Evolutionary conservation across 495 filamentous ascomycete genomes (phyloP), one percentile per base, ranked within the genome.

Genomic region (Aspergillus funiculosus): DNA sequence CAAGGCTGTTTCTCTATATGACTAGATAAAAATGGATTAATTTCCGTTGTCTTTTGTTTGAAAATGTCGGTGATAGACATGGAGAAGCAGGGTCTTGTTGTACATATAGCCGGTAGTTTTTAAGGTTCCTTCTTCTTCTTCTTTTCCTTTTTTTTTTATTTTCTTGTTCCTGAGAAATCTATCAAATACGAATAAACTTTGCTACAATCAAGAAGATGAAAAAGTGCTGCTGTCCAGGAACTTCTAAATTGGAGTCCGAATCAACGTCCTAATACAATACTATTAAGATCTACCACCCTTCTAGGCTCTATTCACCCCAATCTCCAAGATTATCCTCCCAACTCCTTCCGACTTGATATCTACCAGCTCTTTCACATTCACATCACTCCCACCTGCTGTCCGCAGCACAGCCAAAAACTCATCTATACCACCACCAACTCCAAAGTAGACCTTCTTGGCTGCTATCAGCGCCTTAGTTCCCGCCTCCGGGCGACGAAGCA

Each of bases 371-470:
- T 81, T 71, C 25, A 90, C 66, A 26, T 77, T 72, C 32, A 79
- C 64, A 18, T 79, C 78, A 25, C 68, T 62, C 6, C 69, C 78
- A 15, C 78, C 79, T 20, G 74, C 67, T 15, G 61, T 71, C 42
- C 69, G 62, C 45, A 87, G 68, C 49, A 76, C 75, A 22, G 74
- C 64, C 39, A 89, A 73, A 59, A 98, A 95, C 56, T 91, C 89
- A 61, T 91, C 84, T 30, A 98, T 79, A 14, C 89, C 88, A 14
- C 92, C 92, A 2, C 92, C 92, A 43, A 98, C 92, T 4, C 92
- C 92, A 58, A 98, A 98, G 62, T 98, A 98, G 2, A 96, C 80
- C 63, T 81, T 79, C 69, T 98, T 98, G 2, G 92, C 92, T 4
- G 81, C 92, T 1, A 98, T 72, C n/a, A 95, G 62, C 5, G 87